phyloP scores from a whole-genome alignment of 2,329 filamentous ascomycete genomes.

The Periconia sp. region DNA sequence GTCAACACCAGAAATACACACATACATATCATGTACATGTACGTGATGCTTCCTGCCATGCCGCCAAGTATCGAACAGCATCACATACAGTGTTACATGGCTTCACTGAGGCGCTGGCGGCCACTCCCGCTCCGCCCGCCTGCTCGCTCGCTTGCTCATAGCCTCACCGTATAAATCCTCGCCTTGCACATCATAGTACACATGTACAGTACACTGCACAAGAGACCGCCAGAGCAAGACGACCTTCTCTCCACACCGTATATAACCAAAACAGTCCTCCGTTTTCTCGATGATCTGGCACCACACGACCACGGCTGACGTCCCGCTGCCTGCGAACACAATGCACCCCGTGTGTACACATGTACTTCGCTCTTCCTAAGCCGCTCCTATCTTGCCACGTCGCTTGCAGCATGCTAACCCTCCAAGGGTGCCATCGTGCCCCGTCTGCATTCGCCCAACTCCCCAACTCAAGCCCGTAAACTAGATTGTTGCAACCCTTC shows the following conservation, averaged over 20 bases:
- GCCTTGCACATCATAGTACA: too few relatives aligned
- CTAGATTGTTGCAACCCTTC: constrained; percentile 27
- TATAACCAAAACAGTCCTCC: constrained; percentile 9
- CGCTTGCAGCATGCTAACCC: constrained; percentile 42
- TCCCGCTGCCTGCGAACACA: constrained; percentile 17
- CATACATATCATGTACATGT: background rate
- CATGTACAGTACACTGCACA: too few relatives aligned
- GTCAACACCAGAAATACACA: background rate
- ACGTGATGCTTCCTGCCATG: too few relatives aligned
- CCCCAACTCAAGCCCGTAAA: constrained; percentile 38
- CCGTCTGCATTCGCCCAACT: constrained; percentile 43
- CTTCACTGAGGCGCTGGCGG: too few relatives aligned
- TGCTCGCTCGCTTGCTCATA: too few relatives aligned
- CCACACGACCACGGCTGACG: constrained; percentile 26
- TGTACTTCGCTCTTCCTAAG: constrained; percentile 16
- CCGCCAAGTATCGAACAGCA: too few relatives aligned
- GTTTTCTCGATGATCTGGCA: constrained; percentile 39
- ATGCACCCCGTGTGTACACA: background rate
- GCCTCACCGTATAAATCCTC: too few relatives aligned
- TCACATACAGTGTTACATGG: too few relatives aligned
- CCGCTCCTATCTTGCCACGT: constrained; percentile 43
- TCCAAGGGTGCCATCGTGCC: constrained; percentile 31
- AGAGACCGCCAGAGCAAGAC: too few relatives aligned
- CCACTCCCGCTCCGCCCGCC: too few relatives aligned
- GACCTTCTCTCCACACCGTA: constrained; percentile 13